Evolutionary conservation across 2,329 filamentous ascomycete genomes (phyloP).

Genomic region (Dothistroma septosporum): DNA sequence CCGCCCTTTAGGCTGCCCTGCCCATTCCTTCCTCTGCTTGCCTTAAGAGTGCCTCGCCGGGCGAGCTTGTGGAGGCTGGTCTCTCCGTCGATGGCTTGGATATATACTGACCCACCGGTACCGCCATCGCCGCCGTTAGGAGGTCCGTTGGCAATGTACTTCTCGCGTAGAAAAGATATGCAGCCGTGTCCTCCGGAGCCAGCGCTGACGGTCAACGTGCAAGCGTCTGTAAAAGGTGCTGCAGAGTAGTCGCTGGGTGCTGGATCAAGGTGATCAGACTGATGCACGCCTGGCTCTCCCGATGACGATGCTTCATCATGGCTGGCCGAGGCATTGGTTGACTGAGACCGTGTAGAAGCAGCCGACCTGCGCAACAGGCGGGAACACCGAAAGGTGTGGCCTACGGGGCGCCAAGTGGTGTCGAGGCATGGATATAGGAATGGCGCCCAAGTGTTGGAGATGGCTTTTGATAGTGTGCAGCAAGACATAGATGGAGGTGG

Average conservation of each 20-base stretch:
- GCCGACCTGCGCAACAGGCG: constrained; percentile 16
- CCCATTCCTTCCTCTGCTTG: constrained; percentile 71
- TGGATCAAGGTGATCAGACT: constrained; percentile 64
- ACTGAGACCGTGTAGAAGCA: neutral
- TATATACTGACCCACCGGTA: constrained; percentile 85
- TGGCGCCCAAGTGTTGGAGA: constrained; percentile 39
- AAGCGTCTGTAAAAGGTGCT: constrained; percentile 82
- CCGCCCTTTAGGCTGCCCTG: constrained; percentile 71
- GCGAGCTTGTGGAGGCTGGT: constrained; percentile 91
- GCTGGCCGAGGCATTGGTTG: constrained; percentile 1
- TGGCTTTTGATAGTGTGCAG: constrained; percentile 21
- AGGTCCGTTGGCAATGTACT: constrained; percentile 81
- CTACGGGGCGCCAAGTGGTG: constrained; percentile 14
- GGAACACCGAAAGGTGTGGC: constrained; percentile 9
- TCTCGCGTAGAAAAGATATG: constrained; percentile 88
- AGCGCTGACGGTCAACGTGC: constrained; percentile 69
- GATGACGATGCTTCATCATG: neutral
- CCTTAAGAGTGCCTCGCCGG: constrained; percentile 68
- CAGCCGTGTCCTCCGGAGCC: constrained; percentile 86
- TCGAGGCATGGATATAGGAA: constrained; percentile 45
- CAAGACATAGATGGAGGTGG: constrained; percentile 13
- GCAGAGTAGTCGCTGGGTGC: constrained; percentile 77
- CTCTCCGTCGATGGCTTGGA: constrained; percentile 86
- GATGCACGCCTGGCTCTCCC: constrained; percentile 18
- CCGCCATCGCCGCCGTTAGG: constrained; percentile 94